Conservation (phyloP, 2,329 filamentous ascomycete genomes). For the Fusarium denticulatum region DNA sequence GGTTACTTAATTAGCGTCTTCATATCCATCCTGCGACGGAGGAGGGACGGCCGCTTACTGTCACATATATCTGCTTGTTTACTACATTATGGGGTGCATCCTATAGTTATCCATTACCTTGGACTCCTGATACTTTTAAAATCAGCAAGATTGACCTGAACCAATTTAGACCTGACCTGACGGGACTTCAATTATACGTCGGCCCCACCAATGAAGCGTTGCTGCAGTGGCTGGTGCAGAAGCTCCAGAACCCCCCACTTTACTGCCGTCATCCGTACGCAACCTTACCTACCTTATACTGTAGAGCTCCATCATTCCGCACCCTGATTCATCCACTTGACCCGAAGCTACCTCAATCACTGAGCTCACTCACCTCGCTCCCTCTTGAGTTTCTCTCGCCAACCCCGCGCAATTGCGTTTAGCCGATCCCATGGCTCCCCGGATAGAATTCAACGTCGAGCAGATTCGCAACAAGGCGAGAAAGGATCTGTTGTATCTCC, state of each 20-base stretch:
- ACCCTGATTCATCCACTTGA: constrained; percentile 2
- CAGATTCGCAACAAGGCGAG: constrained; percentile 84
- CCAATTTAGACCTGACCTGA: neutral
- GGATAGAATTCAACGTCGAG: constrained; percentile 76
- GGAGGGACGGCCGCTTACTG: neutral
- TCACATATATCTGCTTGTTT: neutral
- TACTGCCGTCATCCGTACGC: constrained; percentile 33
- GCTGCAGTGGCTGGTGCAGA: neutral
- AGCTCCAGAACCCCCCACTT: constrained; percentile 19
- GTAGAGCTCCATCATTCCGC: constrained; percentile 13
- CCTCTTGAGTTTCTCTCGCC: constrained; percentile 11
- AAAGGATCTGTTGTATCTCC: constrained; percentile 87
- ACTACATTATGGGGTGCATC: neutral
- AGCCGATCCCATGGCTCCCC: constrained; percentile 71
- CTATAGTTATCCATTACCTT: neutral
- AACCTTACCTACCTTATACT: neutral
- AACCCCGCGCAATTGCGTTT: constrained; percentile 47
- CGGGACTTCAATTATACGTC: neutral
- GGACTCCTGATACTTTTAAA: neutral
- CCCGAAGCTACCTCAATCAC: neutral
- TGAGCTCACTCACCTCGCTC: constrained; percentile 31
- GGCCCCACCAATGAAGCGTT: neutral
- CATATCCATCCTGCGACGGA: neutral
- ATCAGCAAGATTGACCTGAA: neutral
- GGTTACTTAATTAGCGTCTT: neutral